Evolutionary conservation across 108 stramenopile species (phyloP).

Genomic region (Aurantiochytrium sp.): DNA sequence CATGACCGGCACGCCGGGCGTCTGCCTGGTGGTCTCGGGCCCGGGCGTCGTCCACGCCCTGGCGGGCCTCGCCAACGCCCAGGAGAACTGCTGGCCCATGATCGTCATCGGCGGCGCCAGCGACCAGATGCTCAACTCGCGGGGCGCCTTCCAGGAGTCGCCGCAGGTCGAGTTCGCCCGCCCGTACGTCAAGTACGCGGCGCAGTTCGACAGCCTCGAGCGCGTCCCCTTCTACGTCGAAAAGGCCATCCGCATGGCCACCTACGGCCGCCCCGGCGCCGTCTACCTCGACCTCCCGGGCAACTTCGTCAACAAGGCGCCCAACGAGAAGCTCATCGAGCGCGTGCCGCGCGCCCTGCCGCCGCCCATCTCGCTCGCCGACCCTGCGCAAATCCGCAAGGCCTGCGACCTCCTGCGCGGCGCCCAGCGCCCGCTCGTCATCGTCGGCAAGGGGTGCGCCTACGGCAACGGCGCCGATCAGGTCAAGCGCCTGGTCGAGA

Average conservation of each 20-base stretch:
- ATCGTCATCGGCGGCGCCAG: slow-evolving; percentile 16
- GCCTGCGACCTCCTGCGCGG: not conserved
- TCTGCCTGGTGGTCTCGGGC: slow-evolving; percentile 14
- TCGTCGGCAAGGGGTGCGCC: slow-evolving; percentile 7
- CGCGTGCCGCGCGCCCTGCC: not conserved
- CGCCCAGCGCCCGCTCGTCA: slow-evolving; percentile 2
- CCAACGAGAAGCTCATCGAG: not conserved
- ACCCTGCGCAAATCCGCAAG: not conserved
- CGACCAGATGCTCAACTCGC: slow-evolving; percentile 7
- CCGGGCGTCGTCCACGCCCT: slow-evolving; percentile 23
- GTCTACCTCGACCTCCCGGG: slow-evolving; percentile 15
- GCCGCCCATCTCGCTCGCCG: not conserved
- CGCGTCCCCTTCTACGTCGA: slow-evolving; percentile 8
- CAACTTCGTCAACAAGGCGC: slow-evolving; percentile 20
- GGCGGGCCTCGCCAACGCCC: slow-evolving; percentile 24
- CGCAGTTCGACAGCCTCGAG: slow-evolving; percentile 17
- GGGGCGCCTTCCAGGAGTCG: slow-evolving; percentile 20
- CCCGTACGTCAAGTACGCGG: slow-evolving; percentile 21
- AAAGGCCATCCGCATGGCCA: slow-evolving; percentile 13
- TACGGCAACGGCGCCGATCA: not conserved
- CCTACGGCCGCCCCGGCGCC: slow-evolving; percentile 13
- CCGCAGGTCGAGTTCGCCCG: slow-evolving; percentile 30
- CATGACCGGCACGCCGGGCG: slow-evolving; percentile 24
- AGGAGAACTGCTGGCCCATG: slow-evolving; percentile 29
- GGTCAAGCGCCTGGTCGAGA: not conserved